Base-by-base conservation (phyloP, 2,329 filamentous ascomycete species). In the Fusarium sp. region DNA sequence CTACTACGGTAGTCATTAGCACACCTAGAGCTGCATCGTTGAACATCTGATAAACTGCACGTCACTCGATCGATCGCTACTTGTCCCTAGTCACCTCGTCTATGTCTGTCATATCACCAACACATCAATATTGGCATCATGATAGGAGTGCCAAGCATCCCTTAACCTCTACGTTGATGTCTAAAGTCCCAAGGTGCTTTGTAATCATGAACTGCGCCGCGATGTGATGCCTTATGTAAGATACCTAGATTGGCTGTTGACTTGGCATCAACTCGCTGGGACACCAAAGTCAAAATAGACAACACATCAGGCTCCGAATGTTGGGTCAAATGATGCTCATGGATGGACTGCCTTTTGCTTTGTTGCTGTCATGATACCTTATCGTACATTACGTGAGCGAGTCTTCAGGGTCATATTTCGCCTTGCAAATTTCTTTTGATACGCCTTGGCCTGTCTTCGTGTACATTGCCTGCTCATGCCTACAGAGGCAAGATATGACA, bases 401-500 rank as follows among this genome's bases (percentile, higher is more conserved):
- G 35, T 35, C 45, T 27, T 47, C 33, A 25, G n/a, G 17, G 32
- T 52, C 43, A 47, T 30, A 11, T n/a, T 17, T 35, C 20, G 14
- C 40, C 54, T 12, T 52, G 45, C 17, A n/a, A 37, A 30, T 17
- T 43, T 57, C 37, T 43, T 33, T 45, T n/a, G 14, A 32, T 47
- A 27, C n/a, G 22, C 43, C 60, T 63, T 25, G 35, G 5, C 30
- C 20, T 63, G 37, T 17, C 33, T 52, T 58, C 8, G 22, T 33
- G 25, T 58, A 50, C 15, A 67, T 57, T n/a, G 30, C 33, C n/a
- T 57, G 17, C 38, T 27, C 62, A 47, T 35, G 20, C 22, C 63
- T 86, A 97, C 66, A 97, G 76, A 30, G 94, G 95, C 75, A 98
- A 84, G 73, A 98, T 90, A 85, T 98, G 95, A 82, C 96, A 99